Evolutionary conservation across 768 basidiomycete species (phyloP).

Genomic region (Roridomyces roridus): DNA sequence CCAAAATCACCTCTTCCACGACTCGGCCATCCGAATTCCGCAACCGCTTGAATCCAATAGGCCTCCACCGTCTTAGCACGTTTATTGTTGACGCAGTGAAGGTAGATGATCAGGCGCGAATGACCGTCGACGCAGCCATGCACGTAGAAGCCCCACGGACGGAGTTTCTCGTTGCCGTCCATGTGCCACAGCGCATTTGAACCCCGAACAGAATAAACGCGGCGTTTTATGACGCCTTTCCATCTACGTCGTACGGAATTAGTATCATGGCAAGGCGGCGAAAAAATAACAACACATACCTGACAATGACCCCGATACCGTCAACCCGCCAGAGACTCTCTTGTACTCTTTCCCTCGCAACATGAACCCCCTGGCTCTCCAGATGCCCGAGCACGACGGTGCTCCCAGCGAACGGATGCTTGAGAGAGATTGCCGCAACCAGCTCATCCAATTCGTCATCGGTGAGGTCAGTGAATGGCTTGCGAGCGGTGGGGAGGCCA

Average conservation of each 20-base stretch:
- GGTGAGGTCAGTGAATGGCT: constrained; percentile 20
- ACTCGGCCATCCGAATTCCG: constrained; percentile 38
- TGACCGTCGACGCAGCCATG: constrained; percentile 47
- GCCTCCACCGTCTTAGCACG: constrained; percentile 27
- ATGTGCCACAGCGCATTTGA: constrained; percentile 42
- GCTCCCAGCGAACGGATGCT: constrained; percentile 35
- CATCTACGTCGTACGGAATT: not conserved
- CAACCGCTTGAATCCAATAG: constrained; percentile 27
- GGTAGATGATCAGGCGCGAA: constrained; percentile 38
- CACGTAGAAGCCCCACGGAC: constrained; percentile 41
- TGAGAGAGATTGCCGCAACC: constrained; percentile 22
- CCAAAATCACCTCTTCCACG: constrained; percentile 13
- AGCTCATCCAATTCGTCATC: constrained; percentile 29
- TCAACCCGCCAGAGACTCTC: constrained; percentile 37
- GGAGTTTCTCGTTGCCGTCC: constrained; percentile 44
- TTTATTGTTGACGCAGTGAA: constrained; percentile 36
- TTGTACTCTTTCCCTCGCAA: constrained; percentile 29
- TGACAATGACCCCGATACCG: constrained; percentile 31
- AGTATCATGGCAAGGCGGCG: not conserved
- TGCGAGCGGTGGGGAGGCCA: constrained; percentile 19
- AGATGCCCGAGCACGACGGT: constrained; percentile 37
- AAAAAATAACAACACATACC: constrained; percentile 13
- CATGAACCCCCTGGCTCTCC: constrained; percentile 26
- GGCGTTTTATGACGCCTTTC: not conserved
- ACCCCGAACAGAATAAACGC: constrained; percentile 36